A percentile compares a stretch with the other conserved stretches of the same genome.
These are phyloP conservation scores for Pinus tabuliformis DNA, from an alignment of 75 land plant species.

Conservation along the genomic window DNA sequence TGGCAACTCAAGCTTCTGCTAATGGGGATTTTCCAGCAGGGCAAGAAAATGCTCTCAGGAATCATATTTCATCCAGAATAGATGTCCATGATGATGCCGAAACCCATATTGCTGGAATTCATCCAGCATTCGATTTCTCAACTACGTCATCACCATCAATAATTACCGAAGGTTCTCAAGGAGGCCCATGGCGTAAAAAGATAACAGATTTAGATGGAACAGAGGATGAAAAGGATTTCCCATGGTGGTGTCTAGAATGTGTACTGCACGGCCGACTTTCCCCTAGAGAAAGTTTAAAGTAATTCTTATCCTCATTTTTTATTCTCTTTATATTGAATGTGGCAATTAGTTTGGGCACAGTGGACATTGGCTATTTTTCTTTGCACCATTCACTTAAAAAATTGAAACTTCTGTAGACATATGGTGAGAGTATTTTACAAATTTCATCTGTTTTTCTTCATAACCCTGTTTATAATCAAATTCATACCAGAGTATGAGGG, in stretches of 20 bases:
- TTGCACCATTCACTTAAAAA: background rate
- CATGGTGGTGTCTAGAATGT: slow-evolving; percentile 92
- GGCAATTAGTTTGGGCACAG: background rate
- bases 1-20: slow-evolving; percentile 38
- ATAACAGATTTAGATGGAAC: slow-evolving; percentile 80
- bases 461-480: background rate
- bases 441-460: background rate
- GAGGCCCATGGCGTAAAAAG: slow-evolving; percentile 97
- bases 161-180: slow-evolving; percentile 92
- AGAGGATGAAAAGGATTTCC: slow-evolving; percentile 92
- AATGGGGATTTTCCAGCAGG: slow-evolving; percentile 65
- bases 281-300: slow-evolving; percentile 92
- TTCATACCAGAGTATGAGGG: background rate
- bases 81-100: slow-evolving; percentile 62
- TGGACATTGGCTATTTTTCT: background rate
- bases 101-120: slow-evolving; percentile 38
- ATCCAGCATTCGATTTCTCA: slow-evolving; percentile 87
- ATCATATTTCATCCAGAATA: slow-evolving; percentile 43
- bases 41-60: slow-evolving; percentile 38
- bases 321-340: background rate
- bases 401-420: background rate
- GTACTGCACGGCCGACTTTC: slow-evolving; percentile 76
- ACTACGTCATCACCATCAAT: slow-evolving; percentile 82
- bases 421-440: background rate
- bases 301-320: slow-evolving; percentile 12